phyloP scores from a whole-genome alignment of 192 early-diverging fungal genomes.

The Podila epicladia region DNA sequence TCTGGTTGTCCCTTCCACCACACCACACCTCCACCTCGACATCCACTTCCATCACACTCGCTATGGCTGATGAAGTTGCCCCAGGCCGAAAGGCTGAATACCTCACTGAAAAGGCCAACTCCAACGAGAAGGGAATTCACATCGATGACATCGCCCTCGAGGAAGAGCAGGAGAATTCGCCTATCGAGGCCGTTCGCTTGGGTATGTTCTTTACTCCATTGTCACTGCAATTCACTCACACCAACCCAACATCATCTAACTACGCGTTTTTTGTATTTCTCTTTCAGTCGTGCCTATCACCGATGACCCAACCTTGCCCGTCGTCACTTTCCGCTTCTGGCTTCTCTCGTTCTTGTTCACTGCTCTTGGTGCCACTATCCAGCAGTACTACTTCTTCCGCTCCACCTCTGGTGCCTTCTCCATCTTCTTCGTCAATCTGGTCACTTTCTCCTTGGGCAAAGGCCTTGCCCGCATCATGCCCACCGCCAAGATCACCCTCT shows the following conservation, averaged over 20 bases:
- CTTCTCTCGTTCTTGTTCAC: slow-evolving; percentile 55
- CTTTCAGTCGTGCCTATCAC: slow-evolving; percentile 10
- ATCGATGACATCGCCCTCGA: background rate
- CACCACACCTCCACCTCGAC: background rate
- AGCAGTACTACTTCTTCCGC: slow-evolving; percentile 54
- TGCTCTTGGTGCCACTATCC: slow-evolving; percentile 37
- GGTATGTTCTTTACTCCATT: slow-evolving; percentile 5
- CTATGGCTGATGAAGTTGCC: background rate
- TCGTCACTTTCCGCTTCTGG: slow-evolving; percentile 65
- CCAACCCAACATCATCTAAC: background rate
- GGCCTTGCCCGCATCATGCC: slow-evolving; percentile 30
- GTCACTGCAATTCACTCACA: background rate
- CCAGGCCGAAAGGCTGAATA: background rate
- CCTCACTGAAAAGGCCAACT: background rate
- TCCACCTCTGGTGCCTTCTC: slow-evolving; percentile 31
- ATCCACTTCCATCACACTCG: background rate
- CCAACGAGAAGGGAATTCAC: background rate
- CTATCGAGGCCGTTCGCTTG: slow-evolving; percentile 44
- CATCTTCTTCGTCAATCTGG: slow-evolving; percentile 51
- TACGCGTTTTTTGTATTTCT: background rate
- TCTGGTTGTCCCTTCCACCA: background rate
- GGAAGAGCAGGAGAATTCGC: slow-evolving; percentile 24
- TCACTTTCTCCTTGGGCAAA: slow-evolving; percentile 33
- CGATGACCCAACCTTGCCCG: slow-evolving; percentile 52
- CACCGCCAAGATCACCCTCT: background rate